phyloP scores from a whole-genome alignment of 768 basidiomycete species.

The Melanogaster broomeanus region DNA sequence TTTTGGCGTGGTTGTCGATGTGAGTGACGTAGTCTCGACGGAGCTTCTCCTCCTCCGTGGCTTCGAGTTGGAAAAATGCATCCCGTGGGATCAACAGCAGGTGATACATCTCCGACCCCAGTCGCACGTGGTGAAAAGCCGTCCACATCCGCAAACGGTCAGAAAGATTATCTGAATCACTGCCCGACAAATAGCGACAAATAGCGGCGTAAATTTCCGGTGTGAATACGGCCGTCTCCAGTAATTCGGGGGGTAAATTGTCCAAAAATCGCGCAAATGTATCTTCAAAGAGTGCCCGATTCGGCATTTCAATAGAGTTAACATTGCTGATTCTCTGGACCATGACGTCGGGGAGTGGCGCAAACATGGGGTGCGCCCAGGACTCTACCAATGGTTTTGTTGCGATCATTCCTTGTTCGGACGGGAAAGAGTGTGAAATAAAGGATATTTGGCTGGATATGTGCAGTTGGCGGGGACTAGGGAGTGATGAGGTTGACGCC shows the following conservation, averaged over 20 bases:
- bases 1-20: slow-evolving; percentile 26
- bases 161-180: slow-evolving; percentile 31
- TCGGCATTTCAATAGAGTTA: slow-evolving; percentile 62
- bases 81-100: slow-evolving; percentile 64
- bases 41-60: slow-evolving; percentile 50
- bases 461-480: slow-evolving; percentile 25
- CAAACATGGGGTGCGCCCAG: slow-evolving; percentile 60
- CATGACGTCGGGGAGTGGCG: slow-evolving; percentile 59
- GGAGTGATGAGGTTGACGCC: slow-evolving; percentile 19
- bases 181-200: slow-evolving; percentile 46
- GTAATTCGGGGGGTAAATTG: slow-evolving; percentile 53
- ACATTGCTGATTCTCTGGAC: slow-evolving; percentile 54
- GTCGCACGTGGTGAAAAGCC: slow-evolving; percentile 58
- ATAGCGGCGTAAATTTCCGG: slow-evolving; percentile 56
- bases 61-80: slow-evolving; percentile 51
- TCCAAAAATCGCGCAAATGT: slow-evolving; percentile 48
- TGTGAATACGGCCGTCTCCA: slow-evolving; percentile 59
- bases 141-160: slow-evolving; percentile 55
- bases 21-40: slow-evolving; percentile 47
- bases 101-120: slow-evolving; percentile 59
- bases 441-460: slow-evolving; percentile 39
- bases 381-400: slow-evolving; percentile 51
- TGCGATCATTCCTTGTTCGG: slow-evolving; percentile 39
- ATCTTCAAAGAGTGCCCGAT: slow-evolving; percentile 53
- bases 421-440: slow-evolving; percentile 43